Percentiles rank a stretch among this genome's conserved stretches.
phyloP scores from a whole-genome alignment of 1,284 basidiomycete genomes.

The Kalmanozyma brasiliensis region DNA sequence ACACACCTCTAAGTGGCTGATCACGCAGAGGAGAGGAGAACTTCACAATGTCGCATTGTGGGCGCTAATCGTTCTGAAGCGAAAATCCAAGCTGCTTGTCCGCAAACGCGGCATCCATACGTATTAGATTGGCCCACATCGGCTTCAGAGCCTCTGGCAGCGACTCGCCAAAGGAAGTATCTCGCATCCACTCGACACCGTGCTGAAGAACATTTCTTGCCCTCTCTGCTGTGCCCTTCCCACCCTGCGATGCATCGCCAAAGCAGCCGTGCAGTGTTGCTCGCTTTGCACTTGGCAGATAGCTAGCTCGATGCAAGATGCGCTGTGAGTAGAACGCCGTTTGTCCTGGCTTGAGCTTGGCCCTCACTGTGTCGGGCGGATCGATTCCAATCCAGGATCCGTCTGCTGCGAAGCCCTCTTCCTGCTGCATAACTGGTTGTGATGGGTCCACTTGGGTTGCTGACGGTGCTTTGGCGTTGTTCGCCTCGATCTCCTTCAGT shows the following conservation, averaged over 20 bases:
- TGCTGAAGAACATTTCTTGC: slow-evolving; percentile 82
- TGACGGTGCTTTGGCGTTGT: slow-evolving; percentile 40
- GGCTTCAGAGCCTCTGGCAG: slow-evolving; percentile 71
- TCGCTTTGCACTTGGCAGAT: slow-evolving; percentile 73
- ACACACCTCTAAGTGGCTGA: no score
- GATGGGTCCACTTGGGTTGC: slow-evolving; percentile 16
- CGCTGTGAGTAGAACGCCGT: slow-evolving; percentile 85
- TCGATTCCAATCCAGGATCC: slow-evolving; percentile 74
- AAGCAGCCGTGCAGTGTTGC: slow-evolving; percentile 81
- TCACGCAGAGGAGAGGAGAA: no score
- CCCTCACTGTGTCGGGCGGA: slow-evolving; percentile 73
- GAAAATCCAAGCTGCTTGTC: slow-evolving; percentile 67
- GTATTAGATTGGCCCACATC: slow-evolving; percentile 76
- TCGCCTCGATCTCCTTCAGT: slow-evolving; percentile 71
- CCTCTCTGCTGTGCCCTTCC: slow-evolving; percentile 68
- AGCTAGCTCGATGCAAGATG: slow-evolving; percentile 79
- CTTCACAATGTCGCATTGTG: no score
- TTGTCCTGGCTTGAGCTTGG: slow-evolving; percentile 77
- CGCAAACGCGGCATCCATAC: slow-evolving; percentile 72
- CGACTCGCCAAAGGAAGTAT: slow-evolving; percentile 72
- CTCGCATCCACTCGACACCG: slow-evolving; percentile 79
- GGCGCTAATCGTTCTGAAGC: slow-evolving; percentile 34
- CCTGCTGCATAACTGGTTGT: background rate
- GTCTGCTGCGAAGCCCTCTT: slow-evolving; percentile 64
- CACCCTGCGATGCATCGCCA: slow-evolving; percentile 69